phyloP scores from a whole-genome alignment of 306 rosid genomes.

The Prunus salicina region DNA sequence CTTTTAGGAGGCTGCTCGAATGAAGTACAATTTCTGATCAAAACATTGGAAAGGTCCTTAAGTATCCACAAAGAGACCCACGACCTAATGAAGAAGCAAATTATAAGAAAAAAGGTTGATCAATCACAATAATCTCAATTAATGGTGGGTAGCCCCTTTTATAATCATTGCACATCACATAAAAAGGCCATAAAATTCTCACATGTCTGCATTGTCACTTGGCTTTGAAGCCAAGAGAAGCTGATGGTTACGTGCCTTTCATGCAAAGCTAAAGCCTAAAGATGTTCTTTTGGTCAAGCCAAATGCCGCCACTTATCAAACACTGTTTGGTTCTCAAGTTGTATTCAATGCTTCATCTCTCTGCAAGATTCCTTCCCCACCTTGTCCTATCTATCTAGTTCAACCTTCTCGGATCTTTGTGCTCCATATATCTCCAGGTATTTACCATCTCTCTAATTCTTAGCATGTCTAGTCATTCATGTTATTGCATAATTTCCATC shows the following conservation, averaged over 20 bases:
- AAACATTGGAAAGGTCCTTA: conserved; percentile 22
- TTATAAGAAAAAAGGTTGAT: conserved; percentile 6
- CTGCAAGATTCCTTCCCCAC: conserved; percentile 7
- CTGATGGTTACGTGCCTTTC: conserved; percentile 52
- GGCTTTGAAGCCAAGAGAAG: conserved; percentile 65
- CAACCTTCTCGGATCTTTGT: conserved; percentile 9
- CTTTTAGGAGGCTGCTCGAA: neutral
- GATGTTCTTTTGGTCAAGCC: conserved; percentile 29
- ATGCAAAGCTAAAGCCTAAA: conserved; percentile 45
- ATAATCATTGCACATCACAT: conserved; percentile 21
- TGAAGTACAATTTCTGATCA: neutral
- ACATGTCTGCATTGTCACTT: conserved; percentile 39
- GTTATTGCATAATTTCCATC: no score
- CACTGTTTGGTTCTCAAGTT: neutral
- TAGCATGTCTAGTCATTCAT: no score
- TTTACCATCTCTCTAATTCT: no score
- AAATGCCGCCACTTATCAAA: neutral
- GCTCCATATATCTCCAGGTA: conserved; percentile 14
- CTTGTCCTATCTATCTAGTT: conserved; percentile 1
- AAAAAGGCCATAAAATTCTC: conserved; percentile 14
- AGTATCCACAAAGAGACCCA: conserved; percentile 36
- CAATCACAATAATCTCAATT: conserved; percentile 4
- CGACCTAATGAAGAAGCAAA: conserved; percentile 6
- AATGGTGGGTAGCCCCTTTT: conserved; percentile 16
- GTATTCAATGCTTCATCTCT: conserved; percentile 13